Conservation (phyloP, 768 basidiomycete species). For the Termitomyces sp. region DNA sequence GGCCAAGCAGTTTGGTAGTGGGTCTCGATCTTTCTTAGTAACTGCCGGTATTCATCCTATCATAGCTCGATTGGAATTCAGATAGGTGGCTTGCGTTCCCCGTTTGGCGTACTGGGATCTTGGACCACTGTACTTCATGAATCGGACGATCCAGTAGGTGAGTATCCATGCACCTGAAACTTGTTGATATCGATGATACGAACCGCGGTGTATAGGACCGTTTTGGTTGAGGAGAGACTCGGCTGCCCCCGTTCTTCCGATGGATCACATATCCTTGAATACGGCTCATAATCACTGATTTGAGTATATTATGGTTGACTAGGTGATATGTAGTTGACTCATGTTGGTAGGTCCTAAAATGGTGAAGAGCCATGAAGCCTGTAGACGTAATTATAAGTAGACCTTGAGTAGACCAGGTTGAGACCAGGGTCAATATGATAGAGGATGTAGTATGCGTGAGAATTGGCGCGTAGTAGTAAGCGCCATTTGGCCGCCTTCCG, state of each 20-base stretch:
- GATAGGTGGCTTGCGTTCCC: slow-evolving; percentile 56
- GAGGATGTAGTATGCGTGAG: neutral
- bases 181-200: neutral
- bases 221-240: slow-evolving; percentile 30
- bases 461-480: neutral
- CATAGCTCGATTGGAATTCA: slow-evolving; percentile 60
- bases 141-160: slow-evolving; percentile 41
- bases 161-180: slow-evolving; percentile 12
- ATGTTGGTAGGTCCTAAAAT: neutral
- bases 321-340: neutral
- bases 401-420: too few relatives aligned
- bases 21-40: slow-evolving; percentile 11
- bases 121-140: slow-evolving; percentile 47
- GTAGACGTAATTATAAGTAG: too few relatives aligned
- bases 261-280: slow-evolving; percentile 15
- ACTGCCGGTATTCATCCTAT: neutral
- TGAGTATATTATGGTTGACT: too few relatives aligned
- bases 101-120: slow-evolving; percentile 53
- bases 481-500: neutral
- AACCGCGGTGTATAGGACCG: slow-evolving; percentile 23
- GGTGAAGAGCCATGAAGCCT: too few relatives aligned
- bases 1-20: slow-evolving; percentile 57
- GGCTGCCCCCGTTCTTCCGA: slow-evolving; percentile 6
- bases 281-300: neutral
- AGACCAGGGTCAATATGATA: neutral